Evolutionary conservation across 306 rosid genomes (phyloP).

Genomic region (Cicer bijugum): DNA sequence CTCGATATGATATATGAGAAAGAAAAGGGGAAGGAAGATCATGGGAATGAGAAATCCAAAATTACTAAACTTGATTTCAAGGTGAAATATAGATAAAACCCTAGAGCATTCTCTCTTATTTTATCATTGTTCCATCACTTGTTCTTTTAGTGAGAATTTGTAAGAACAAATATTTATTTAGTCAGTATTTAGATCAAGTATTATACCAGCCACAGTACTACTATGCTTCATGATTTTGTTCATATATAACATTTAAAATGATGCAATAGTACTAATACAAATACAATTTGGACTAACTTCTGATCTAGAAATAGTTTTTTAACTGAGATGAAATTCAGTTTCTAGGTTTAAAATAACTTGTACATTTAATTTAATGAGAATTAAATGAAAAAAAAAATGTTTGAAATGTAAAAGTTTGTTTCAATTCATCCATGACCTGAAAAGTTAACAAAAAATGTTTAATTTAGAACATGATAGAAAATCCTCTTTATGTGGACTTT

Average conservation of each 20-base stretch:
- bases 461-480: no score
- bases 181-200: conserved; percentile 27
- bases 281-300: no score
- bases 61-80: not conserved
- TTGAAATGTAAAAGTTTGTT: no score
- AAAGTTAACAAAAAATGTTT: no score
- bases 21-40: not conserved
- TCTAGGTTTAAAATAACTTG: not conserved
- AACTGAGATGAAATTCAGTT: no score
- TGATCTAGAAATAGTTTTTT: no score
- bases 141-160: not conserved
- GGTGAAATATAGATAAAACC: not conserved
- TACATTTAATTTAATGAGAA: not conserved
- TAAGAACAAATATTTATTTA: not conserved
- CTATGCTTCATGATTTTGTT: not conserved
- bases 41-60: conserved; percentile 12
- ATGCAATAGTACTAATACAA: not conserved
- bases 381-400: no score
- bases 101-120: not conserved
- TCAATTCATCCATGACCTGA: no score
- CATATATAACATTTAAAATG: not conserved
- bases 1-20: not conserved
- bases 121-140: not conserved
- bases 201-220: not conserved
- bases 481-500: no score